Percentiles rank a stretch among this genome's conserved stretches.
Conservation (phyloP, 2,329 filamentous ascomycete genomes). For the Fusarium praegraminearum region DNA sequence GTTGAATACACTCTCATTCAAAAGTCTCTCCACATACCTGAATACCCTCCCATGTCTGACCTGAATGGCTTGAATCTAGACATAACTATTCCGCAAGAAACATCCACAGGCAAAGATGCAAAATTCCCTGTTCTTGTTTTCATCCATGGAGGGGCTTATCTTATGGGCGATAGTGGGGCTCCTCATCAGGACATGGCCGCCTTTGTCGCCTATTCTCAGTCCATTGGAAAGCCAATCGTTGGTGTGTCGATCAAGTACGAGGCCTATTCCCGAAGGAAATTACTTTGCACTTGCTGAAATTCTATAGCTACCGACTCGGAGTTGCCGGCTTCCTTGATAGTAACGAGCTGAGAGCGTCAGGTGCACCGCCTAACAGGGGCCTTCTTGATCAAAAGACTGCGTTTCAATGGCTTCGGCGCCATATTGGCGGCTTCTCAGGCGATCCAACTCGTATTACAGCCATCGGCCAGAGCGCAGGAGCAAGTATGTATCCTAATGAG, state of each 20-base stretch:
- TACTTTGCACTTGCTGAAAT: not conserved
- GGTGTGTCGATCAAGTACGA: not conserved
- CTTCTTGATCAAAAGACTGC: conserved; percentile 2
- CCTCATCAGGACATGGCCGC: not conserved
- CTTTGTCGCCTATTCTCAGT: not conserved
- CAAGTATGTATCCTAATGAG: not conserved
- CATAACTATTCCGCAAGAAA: not conserved
- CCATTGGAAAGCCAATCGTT: not conserved
- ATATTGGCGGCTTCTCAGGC: not conserved
- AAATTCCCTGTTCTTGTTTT: not conserved
- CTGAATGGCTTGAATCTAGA: not conserved
- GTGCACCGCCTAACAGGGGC: not conserved
- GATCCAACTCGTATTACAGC: not conserved
- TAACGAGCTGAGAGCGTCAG: not conserved
- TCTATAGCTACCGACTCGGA: not conserved
- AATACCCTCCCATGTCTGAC: not conserved
- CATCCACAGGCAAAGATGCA: accelerated
- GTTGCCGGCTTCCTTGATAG: not conserved
- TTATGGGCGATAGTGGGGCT: not conserved
- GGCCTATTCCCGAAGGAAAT: accelerated
- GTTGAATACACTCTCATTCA: not conserved
- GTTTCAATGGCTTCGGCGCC: not conserved
- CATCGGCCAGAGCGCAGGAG: conserved; percentile 1
- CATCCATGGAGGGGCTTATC: not conserved
- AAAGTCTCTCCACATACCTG: not conserved